Percentiles rank a stretch among this genome's conserved stretches.
Evolutionary conservation across 2,329 filamentous ascomycete genomes (phyloP).

Genomic region (Ascochyta pisi): DNA sequence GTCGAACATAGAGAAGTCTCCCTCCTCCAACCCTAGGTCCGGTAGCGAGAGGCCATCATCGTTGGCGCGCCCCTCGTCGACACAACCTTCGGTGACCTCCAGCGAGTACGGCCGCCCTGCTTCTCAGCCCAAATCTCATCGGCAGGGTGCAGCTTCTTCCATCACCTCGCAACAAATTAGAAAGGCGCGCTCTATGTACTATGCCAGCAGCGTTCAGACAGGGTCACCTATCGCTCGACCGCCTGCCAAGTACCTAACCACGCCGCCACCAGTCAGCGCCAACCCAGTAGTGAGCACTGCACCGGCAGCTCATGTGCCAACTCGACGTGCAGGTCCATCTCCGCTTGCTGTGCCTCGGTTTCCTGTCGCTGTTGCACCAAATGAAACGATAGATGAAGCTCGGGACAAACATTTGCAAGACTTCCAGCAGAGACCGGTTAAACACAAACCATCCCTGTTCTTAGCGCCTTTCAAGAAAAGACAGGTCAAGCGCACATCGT

Average conservation of each 20-base stretch:
- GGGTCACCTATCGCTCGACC: slow-evolving; percentile 46
- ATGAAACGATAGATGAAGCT: slow-evolving; percentile 41
- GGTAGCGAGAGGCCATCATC: neutral
- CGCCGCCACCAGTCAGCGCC: slow-evolving; percentile 22
- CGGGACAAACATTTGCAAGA: slow-evolving; percentile 52
- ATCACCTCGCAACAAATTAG: slow-evolving; percentile 45
- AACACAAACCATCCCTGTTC: slow-evolving; percentile 54
- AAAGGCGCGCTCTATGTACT: slow-evolving; percentile 50
- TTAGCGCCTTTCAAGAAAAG: slow-evolving; percentile 54
- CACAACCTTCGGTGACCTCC: slow-evolving; percentile 31
- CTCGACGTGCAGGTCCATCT: slow-evolving; percentile 22
- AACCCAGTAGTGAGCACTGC: slow-evolving; percentile 10
- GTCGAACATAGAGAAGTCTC: slow-evolving; percentile 29
- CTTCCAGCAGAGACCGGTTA: slow-evolving; percentile 51
- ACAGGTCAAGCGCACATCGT: slow-evolving; percentile 25
- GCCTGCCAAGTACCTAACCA: slow-evolving; percentile 42
- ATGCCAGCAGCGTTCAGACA: slow-evolving; percentile 48
- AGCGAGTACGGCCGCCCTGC: slow-evolving; percentile 35
- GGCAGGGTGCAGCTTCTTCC: slow-evolving; percentile 35
- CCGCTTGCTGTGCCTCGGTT: slow-evolving; percentile 33
- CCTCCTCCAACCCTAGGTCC: slow-evolving; percentile 27
- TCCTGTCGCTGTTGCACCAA: slow-evolving; percentile 32
- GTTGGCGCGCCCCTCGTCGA: slow-evolving; percentile 17
- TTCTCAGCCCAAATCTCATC: slow-evolving; percentile 33
- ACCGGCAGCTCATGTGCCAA: slow-evolving; percentile 2